phyloP scores from a whole-genome alignment of 768 basidiomycete genomes.

The Auriculariales sp. region DNA sequence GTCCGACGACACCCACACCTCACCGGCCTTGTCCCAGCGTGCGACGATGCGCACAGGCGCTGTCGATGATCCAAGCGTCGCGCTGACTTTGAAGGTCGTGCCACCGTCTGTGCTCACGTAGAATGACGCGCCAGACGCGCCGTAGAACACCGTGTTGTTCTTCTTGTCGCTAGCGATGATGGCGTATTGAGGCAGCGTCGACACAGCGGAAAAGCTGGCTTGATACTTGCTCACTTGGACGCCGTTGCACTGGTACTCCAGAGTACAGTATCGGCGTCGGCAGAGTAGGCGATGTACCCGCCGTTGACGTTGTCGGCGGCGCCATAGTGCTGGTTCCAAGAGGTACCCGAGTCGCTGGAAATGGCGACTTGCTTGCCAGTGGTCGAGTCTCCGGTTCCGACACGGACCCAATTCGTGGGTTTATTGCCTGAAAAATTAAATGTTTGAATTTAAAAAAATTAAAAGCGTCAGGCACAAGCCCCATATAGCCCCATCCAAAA shows the following conservation, averaged over 20 bases:
- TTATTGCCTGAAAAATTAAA: slow-evolving; percentile 40
- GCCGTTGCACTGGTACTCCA: slow-evolving; percentile 32
- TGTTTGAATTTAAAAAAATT: no score
- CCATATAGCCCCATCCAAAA: no score
- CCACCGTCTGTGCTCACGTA: slow-evolving; percentile 47
- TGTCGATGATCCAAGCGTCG: slow-evolving; percentile 32
- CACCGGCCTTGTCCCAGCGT: slow-evolving; percentile 37
- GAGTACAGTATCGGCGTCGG: slow-evolving; percentile 40
- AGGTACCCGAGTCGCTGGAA: slow-evolving; percentile 36
- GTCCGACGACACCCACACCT: slow-evolving; percentile 52
- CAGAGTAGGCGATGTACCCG: slow-evolving; percentile 27
- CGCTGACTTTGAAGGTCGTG: slow-evolving; percentile 30
- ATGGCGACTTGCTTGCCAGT: slow-evolving; percentile 41
- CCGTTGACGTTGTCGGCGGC: slow-evolving; percentile 30
- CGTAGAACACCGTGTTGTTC: slow-evolving; percentile 43
- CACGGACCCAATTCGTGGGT: slow-evolving; percentile 29
- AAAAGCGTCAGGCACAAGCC: no score
- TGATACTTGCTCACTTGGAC: slow-evolving; percentile 38
- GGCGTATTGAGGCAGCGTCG: slow-evolving; percentile 35
- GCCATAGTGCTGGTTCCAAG: slow-evolving; percentile 42
- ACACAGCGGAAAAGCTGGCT: slow-evolving; percentile 32
- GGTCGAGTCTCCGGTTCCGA: slow-evolving; percentile 5
- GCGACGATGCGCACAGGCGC: slow-evolving; percentile 38
- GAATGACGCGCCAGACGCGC: slow-evolving; percentile 37
- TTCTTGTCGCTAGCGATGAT: slow-evolving; percentile 51